These are phyloP conservation scores for Evernia prunastri DNA, from an alignment of 495 filamentous ascomycete genomes.

Conservation along the genomic window DNA sequence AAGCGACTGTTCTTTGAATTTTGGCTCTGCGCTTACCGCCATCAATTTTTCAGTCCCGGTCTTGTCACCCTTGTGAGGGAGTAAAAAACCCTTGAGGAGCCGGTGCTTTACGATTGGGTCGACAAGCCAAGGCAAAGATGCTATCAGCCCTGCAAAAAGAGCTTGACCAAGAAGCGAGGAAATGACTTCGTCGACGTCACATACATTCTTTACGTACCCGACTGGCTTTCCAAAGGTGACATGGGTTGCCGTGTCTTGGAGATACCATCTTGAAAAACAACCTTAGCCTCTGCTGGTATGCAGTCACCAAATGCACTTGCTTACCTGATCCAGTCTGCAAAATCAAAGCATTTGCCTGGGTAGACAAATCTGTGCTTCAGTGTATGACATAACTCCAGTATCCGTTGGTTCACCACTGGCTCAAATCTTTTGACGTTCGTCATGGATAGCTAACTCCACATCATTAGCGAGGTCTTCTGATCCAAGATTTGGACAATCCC, in stretches of 20 bases:
- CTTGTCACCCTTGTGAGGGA: background rate
- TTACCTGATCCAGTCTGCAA: constrained; percentile 5
- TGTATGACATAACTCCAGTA: background rate
- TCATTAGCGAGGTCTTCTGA: too few relatives aligned
- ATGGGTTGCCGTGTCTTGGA: constrained; percentile 1
- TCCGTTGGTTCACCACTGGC: background rate
- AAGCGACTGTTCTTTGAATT: too few relatives aligned
- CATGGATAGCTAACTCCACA: background rate
- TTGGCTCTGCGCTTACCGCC: background rate
- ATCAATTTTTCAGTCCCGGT: background rate
- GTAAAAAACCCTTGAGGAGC: background rate
- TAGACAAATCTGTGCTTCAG: constrained; percentile 1
- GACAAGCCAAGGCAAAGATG: background rate
- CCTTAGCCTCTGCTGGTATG: background rate
- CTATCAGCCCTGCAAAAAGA: background rate
- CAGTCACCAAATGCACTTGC: background rate
- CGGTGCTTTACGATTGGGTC: background rate
- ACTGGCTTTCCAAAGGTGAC: background rate
- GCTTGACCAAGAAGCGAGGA: background rate
- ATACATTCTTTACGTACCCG: background rate
- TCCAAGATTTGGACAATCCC: background rate
- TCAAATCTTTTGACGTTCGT: background rate
- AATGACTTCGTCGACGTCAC: background rate
- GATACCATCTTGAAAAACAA: background rate
- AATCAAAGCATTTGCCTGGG: background rate